Conservation (phyloP, 2,329 filamentous ascomycete genomes). For the Penicillium polonicum region DNA sequence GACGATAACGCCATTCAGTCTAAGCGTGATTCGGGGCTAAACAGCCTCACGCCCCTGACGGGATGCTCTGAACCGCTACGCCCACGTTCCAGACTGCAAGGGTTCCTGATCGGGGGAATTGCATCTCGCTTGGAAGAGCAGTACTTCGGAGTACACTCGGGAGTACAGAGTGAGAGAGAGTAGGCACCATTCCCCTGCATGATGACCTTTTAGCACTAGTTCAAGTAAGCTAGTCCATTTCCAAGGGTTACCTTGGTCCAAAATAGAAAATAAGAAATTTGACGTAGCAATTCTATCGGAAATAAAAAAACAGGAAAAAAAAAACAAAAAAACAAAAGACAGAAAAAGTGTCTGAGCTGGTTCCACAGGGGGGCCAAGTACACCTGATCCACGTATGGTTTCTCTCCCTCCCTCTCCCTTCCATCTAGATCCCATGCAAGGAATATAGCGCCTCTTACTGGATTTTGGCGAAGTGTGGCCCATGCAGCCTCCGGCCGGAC, state of each 20-base stretch:
- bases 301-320: background rate
- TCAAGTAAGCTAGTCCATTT: background rate
- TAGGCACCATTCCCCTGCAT: conserved; percentile 7
- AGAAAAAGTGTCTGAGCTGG: conserved; percentile 18
- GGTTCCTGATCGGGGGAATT: conserved; percentile 15
- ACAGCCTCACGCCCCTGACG: background rate
- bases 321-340: background rate
- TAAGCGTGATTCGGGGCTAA: background rate
- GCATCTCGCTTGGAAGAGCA: conserved; percentile 9
- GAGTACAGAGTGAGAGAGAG: background rate
- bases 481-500: conserved; percentile 22
- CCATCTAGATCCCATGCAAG: conserved; percentile 29
- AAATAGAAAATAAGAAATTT: conserved; percentile 5
- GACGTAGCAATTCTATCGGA: background rate
- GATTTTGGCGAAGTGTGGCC: conserved; percentile 16
- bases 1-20: background rate
- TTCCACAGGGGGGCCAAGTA: conserved; percentile 23
- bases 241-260: conserved; percentile 5
- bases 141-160: background rate
- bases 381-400: conserved; percentile 18
- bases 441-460: conserved; percentile 19
- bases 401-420: conserved; percentile 21
- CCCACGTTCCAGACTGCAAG: conserved; percentile 25
- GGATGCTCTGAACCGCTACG: conserved; percentile 11
- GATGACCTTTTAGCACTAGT: background rate